Evolutionary conservation across 2,329 filamentous ascomycete species (phyloP).

Genomic region (Aspergillus sp.): DNA sequence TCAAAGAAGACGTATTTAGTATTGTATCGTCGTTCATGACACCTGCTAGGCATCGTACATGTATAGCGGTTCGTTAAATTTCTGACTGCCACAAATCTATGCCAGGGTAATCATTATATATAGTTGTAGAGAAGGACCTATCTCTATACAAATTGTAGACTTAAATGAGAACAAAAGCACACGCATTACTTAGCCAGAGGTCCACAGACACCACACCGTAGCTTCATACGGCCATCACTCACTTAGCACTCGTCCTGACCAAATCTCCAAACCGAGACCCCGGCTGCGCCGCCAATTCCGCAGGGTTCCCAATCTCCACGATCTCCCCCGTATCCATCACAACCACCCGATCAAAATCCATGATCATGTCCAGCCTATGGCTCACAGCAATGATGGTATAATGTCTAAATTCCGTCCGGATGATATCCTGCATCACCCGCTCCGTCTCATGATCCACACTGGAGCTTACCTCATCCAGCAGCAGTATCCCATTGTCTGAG

Average conservation of each 20-base stretch:
- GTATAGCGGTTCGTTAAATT: too few species aligned
- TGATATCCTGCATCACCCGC: constrained; percentile 27
- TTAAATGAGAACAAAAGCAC: too few species aligned
- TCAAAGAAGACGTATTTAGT: too few species aligned
- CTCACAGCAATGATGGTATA: constrained; percentile 33
- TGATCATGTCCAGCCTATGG: constrained; percentile 33
- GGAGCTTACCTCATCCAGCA: constrained; percentile 26
- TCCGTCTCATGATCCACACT: constrained; percentile 22
- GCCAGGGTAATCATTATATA: too few species aligned
- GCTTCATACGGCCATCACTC: too few species aligned
- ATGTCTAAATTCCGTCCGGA: constrained; percentile 26
- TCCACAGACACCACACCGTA: too few species aligned
- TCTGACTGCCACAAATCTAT: too few species aligned
- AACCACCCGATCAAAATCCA: constrained; percentile 32
- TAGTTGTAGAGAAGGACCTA: too few species aligned
- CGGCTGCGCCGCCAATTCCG: neutral
- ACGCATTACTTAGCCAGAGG: too few species aligned
- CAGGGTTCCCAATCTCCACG: constrained; percentile 22
- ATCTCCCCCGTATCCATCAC: constrained; percentile 25
- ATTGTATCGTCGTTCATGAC: too few species aligned
- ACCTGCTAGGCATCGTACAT: too few species aligned
- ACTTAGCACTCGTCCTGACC: neutral
- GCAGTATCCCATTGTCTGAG: constrained; percentile 17
- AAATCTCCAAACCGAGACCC: constrained; percentile 13
- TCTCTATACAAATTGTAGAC: too few species aligned